Conservation (phyloP, 2,329 filamentous ascomycete species). For the Geoglossum cookeanum region DNA sequence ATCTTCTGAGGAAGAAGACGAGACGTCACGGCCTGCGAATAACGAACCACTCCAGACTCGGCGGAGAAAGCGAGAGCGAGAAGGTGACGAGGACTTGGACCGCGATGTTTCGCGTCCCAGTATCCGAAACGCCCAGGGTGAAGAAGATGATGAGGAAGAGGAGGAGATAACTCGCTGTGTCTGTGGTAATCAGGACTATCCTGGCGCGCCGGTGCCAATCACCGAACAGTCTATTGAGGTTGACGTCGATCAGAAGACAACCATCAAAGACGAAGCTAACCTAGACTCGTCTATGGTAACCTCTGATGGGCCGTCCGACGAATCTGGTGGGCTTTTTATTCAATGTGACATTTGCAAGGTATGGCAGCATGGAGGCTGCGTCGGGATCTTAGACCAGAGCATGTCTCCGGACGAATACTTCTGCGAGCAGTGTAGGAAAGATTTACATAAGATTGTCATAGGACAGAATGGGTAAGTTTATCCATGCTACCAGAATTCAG, state of each 20-base stretch:
- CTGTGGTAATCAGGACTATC: slow-evolving; percentile 87
- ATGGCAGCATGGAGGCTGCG: slow-evolving; percentile 96
- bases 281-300: slow-evolving; percentile 34
- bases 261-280: slow-evolving; percentile 15
- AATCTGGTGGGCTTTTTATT: slow-evolving; percentile 87
- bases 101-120: slow-evolving; percentile 5
- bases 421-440: slow-evolving; percentile 84
- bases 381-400: slow-evolving; percentile 88
- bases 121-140: slow-evolving; percentile 39
- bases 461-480: slow-evolving; percentile 64
- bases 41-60: slow-evolving; percentile 54
- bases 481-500: background rate
- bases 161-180: slow-evolving; percentile 92
- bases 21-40: slow-evolving; percentile 28
- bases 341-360: slow-evolving; percentile 97
- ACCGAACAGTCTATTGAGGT: slow-evolving; percentile 36
- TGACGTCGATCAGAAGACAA: slow-evolving; percentile 33
- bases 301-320: slow-evolving; percentile 49
- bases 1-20: slow-evolving; percentile 37
- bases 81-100: slow-evolving; percentile 27
- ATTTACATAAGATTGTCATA: slow-evolving; percentile 67
- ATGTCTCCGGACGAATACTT: slow-evolving; percentile 94
- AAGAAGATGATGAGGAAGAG: slow-evolving; percentile 43
- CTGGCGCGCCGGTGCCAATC: slow-evolving; percentile 49
- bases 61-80: slow-evolving; percentile 57